Conservation (phyloP, 345 rosid species). For the Syzygium jambos region DNA sequence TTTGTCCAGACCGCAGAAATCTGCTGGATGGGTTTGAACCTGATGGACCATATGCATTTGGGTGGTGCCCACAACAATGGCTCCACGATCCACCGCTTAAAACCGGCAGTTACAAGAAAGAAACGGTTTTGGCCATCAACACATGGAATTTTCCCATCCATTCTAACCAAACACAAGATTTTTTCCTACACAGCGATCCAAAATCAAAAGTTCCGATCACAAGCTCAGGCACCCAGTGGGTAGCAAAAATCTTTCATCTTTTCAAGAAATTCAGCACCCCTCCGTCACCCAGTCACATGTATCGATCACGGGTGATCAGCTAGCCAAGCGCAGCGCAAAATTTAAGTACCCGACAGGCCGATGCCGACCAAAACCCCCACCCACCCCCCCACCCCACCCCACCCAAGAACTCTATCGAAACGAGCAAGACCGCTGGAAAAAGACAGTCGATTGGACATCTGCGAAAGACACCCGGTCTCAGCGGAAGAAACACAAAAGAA, state of each 20-base stretch:
- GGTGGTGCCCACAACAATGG: background rate
- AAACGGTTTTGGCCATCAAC: background rate
- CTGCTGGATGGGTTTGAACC: background rate
- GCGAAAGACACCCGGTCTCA: background rate
- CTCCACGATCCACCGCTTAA: background rate
- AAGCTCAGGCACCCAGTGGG: background rate
- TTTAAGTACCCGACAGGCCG: background rate
- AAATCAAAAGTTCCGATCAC: background rate
- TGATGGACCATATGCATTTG: background rate
- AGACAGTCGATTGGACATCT: background rate
- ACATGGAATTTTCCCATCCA: background rate
- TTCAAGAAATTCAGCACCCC: background rate
- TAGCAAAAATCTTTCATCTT: background rate
- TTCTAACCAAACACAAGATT: background rate
- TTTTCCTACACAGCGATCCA: background rate
- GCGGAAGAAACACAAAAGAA: background rate
- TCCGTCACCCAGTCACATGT: background rate
- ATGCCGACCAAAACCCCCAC: background rate
- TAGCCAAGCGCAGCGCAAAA: background rate
- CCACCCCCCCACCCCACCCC: background rate
- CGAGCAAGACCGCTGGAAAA: background rate
- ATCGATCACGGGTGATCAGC: background rate
- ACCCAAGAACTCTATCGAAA: background rate
- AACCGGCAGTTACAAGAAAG: background rate
- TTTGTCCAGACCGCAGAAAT: background rate